Percentiles rank a stretch among this genome's conserved stretches.
Conservation (phyloP, 2,329 filamentous ascomycete species). For the Rachicladosporium sp. region DNA sequence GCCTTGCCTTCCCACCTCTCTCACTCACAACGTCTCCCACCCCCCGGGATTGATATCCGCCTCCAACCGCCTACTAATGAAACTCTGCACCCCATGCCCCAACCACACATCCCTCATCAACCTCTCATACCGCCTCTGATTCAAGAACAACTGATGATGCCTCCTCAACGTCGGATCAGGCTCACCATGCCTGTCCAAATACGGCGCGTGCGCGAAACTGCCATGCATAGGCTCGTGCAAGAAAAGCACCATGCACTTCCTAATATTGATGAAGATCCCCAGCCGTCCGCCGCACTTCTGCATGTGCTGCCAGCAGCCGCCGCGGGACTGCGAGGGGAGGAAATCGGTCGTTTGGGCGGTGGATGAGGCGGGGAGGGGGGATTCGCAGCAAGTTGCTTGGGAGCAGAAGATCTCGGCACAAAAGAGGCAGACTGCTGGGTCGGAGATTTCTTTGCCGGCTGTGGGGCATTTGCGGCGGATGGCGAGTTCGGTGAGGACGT, state of each 20-base stretch:
- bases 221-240: constrained; percentile 66
- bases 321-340: constrained; percentile 34
- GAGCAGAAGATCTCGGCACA: constrained; percentile 96
- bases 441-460: constrained; percentile 80
- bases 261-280: constrained; percentile 91
- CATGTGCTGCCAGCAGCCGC: constrained; percentile 86
- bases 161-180: constrained; percentile 78
- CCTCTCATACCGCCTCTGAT: constrained; percentile 86
- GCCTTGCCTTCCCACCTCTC: too few relatives aligned
- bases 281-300: constrained; percentile 78
- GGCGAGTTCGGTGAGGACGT: constrained; percentile 82
- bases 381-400: constrained; percentile 82
- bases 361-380: constrained; percentile 26
- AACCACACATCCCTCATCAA: constrained; percentile 79
- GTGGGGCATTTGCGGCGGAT: constrained; percentile 74
- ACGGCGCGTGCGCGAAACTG: constrained; percentile 77
- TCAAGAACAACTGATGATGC: constrained; percentile 79
- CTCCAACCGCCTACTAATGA: constrained; percentile 82
- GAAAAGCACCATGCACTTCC: constrained; percentile 87
- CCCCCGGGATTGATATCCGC: constrained; percentile 94
- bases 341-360: too few relatives aligned
- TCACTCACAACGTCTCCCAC: constrained; percentile 60
- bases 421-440: constrained; percentile 85
- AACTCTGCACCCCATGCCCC: constrained; percentile 72
- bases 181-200: constrained; percentile 92